Percentiles rank a stretch among this genome's conserved stretches.
These are phyloP conservation scores for Nigrospora sphaerica DNA, from an alignment of 2,329 filamentous ascomycete species.

Conservation along the genomic window DNA sequence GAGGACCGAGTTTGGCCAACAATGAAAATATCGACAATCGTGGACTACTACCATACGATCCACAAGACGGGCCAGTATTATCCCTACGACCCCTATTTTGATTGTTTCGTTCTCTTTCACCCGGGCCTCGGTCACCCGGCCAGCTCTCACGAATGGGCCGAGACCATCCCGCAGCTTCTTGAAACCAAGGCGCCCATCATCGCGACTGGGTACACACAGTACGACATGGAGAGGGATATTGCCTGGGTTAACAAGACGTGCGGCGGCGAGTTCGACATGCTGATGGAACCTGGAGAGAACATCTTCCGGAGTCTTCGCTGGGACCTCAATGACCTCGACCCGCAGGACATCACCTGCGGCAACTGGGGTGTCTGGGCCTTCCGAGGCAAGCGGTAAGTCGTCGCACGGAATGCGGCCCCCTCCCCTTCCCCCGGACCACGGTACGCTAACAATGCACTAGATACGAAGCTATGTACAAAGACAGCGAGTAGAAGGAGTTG, in stretches of 20 bases:
- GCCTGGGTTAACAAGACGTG: slow-evolving; percentile 83
- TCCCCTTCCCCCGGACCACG: slow-evolving; percentile 1
- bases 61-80: slow-evolving; percentile 86
- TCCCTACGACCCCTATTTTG: slow-evolving; percentile 96
- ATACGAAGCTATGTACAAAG: slow-evolving; percentile 57
- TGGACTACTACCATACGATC: slow-evolving; percentile 96
- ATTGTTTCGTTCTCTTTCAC: slow-evolving; percentile 95
- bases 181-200: slow-evolving; percentile 95
- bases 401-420: background rate
- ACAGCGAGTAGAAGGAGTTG: slow-evolving; percentile 17
- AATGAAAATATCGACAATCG: slow-evolving; percentile 95
- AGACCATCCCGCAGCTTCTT: slow-evolving; percentile 80
- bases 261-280: slow-evolving; percentile 82
- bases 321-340: slow-evolving; percentile 94
- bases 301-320: slow-evolving; percentile 87
- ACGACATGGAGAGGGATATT: slow-evolving; percentile 88
- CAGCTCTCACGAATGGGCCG: slow-evolving; percentile 87
- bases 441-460: slow-evolving; percentile 30
- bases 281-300: slow-evolving; percentile 91
- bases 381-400: slow-evolving; percentile 81
- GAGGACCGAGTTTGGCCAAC: slow-evolving; percentile 83
- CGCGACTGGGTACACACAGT: slow-evolving; percentile 92
- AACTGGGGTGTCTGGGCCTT: slow-evolving; percentile 99
- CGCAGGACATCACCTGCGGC: slow-evolving; percentile 86
- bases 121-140: slow-evolving; percentile 93